These are phyloP conservation scores for Leishmania lainsoni DNA, from an alignment of 208 protist species.

Conservation along the genomic window DNA sequence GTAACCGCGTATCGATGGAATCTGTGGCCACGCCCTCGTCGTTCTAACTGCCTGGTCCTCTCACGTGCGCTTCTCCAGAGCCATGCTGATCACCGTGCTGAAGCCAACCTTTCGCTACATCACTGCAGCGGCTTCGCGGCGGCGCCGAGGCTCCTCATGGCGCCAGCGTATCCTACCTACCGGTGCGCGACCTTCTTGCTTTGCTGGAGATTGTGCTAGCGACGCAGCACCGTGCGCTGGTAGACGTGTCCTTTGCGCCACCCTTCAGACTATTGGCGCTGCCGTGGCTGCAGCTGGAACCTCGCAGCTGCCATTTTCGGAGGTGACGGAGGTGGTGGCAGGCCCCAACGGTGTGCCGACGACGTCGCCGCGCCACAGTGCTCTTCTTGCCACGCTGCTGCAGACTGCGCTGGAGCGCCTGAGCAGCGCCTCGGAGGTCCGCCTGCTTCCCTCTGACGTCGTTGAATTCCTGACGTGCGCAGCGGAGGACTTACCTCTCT, in stretches of 20 bases:
- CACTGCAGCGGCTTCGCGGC: conserved; percentile 14
- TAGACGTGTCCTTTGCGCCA: conserved; percentile 53
- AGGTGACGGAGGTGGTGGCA: conserved; percentile 24
- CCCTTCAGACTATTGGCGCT: conserved; percentile 55
- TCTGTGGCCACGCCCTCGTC: conserved; percentile 71
- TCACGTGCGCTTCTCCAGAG: conserved; percentile 64
- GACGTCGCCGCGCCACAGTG: conserved; percentile 22
- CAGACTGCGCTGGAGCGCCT: conserved; percentile 36
- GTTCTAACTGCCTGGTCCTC: conserved; percentile 71
- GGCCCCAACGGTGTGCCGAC: conserved; percentile 22
- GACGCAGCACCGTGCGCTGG: conserved; percentile 55
- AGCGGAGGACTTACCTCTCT: conserved; percentile 68
- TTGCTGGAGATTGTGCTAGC: conserved; percentile 67
- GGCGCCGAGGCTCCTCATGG: background rate
- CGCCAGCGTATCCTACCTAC: conserved; percentile 23
- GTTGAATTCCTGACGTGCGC: conserved; percentile 64
- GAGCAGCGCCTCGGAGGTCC: conserved; percentile 20
- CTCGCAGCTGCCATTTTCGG: conserved; percentile 31
- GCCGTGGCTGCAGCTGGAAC: conserved; percentile 64
- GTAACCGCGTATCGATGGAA: conserved; percentile 38
- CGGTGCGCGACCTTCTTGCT: conserved; percentile 58
- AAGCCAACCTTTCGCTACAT: conserved; percentile 60
- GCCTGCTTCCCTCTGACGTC: conserved; percentile 62
- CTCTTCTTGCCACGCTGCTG: conserved; percentile 28
- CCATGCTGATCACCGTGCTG: conserved; percentile 60